Percentiles rank a stretch among this genome's conserved stretches.
Conservation (phyloP, 805 yeast species). For the Teunomyces aglyptinius region DNA sequence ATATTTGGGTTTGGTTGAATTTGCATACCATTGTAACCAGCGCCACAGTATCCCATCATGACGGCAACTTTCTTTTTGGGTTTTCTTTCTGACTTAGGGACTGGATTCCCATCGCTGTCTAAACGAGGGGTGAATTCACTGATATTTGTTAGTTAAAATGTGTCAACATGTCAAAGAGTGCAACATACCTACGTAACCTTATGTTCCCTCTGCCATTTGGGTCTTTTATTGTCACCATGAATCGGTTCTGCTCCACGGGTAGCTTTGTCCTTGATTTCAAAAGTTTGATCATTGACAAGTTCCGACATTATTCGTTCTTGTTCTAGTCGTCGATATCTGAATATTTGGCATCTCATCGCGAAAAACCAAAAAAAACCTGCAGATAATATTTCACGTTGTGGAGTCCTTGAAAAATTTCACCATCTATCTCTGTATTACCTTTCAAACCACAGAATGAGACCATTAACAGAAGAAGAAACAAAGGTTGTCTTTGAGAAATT, state of each 20-base stretch:
- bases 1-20: constrained; percentile 72
- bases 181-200: constrained; percentile 59
- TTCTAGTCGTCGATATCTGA: background rate
- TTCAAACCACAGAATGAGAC: constrained; percentile 60
- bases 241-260: constrained; percentile 16
- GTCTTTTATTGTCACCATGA: constrained; percentile 18
- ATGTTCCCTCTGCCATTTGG: constrained; percentile 23
- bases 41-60: constrained; percentile 91
- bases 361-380: background rate
- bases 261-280: background rate
- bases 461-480: constrained; percentile 94
- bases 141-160: constrained; percentile 7
- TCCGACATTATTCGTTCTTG: constrained; percentile 1
- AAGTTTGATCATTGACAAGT: background rate
- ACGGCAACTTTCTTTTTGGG: constrained; percentile 91
- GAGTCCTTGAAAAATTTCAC: constrained; percentile 6
- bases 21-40: constrained; percentile 97
- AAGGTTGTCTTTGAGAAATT: constrained; percentile 93
- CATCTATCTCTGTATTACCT: background rate
- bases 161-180: background rate
- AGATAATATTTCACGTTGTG: background rate
- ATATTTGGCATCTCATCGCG: constrained; percentile 4
- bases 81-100: constrained; percentile 56
- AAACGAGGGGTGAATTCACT: constrained; percentile 42
- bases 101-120: constrained; percentile 64